Conservation (phyloP, 192 early-diverging fungal genomes). For the Endogone sp. region DNA sequence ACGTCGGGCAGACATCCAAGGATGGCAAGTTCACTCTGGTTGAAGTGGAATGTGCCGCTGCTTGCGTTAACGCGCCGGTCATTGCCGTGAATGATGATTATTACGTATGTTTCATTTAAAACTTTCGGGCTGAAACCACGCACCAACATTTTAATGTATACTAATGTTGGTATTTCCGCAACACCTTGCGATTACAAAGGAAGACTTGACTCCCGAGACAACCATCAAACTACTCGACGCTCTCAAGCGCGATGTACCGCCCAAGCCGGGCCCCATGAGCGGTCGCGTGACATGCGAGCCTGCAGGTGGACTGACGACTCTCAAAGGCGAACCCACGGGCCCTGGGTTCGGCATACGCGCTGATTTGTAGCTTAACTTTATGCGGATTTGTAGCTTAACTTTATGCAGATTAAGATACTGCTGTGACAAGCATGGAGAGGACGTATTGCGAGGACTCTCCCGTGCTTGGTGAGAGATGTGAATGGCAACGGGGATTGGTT, state of each 20-base stretch:
- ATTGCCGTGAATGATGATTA: conserved; percentile 98
- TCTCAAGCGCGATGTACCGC: conserved; percentile 75
- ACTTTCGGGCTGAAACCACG: background rate
- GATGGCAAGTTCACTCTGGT: conserved; percentile 97
- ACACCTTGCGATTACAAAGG: too few species aligned
- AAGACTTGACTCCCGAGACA: conserved; percentile 92
- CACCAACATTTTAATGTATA: too few species aligned
- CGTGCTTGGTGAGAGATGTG: too few species aligned
- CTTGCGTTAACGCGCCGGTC: conserved; percentile 97
- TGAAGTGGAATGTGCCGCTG: conserved; percentile 99
- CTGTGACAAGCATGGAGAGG: too few species aligned
- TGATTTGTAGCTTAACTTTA: conserved; percentile 81
- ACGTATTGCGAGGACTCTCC: too few species aligned
- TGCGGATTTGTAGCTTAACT: too few species aligned
- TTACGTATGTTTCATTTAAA: conserved; percentile 61
- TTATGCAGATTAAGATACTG: too few species aligned
- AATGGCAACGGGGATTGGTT: too few species aligned
- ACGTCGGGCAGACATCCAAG: conserved; percentile 89
- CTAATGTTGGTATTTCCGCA: conserved; percentile 6
- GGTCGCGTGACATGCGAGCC: conserved; percentile 91
- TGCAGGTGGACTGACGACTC: conserved; percentile 70
- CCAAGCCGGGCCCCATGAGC: conserved; percentile 79
- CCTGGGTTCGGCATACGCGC: conserved; percentile 86
- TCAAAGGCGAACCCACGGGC: conserved; percentile 83
- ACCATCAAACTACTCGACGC: conserved; percentile 85